Evolutionary conservation across 129 eudicot species (phyloP).

Genomic region (Lactuca sativa): DNA sequence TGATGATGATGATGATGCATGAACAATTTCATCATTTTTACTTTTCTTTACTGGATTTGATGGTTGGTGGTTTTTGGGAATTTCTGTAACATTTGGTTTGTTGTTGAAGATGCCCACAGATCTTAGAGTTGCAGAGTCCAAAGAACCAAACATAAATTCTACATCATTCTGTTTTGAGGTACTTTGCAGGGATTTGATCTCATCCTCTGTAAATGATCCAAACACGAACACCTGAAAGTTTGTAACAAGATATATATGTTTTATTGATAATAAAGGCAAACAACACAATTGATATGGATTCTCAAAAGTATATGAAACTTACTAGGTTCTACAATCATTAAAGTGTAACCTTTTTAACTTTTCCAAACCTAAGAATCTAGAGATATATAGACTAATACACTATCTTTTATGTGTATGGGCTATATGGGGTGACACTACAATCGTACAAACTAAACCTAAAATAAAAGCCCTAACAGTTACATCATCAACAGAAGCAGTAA

Average conservation of each 20-base stretch:
- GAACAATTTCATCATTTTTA: constrained; percentile 21
- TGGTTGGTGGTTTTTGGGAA: constrained; percentile 19
- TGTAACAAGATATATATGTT: constrained; percentile 4
- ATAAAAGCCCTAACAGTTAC: constrained; percentile 8
- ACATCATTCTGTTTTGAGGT: constrained; percentile 42
- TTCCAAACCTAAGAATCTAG: background rate
- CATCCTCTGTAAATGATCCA: constrained; percentile 86
- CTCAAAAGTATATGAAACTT: constrained; percentile 1
- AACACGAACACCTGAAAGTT: constrained; percentile 56
- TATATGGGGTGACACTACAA: background rate
- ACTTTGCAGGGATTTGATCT: constrained; percentile 52
- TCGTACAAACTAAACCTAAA: constrained; percentile 23
- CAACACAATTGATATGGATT: background rate
- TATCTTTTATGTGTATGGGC: background rate
- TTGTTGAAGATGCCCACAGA: constrained; percentile 50
- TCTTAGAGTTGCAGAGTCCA: constrained; percentile 55
- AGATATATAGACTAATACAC: background rate
- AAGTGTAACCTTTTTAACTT: background rate
- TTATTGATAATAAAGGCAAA: background rate
- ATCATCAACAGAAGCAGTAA: constrained; percentile 13
- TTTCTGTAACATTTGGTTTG: constrained; percentile 28
- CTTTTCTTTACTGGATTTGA: constrained; percentile 29
- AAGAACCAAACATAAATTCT: constrained; percentile 61
- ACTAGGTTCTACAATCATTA: background rate
- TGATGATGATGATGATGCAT: constrained; percentile 4